phyloP scores from a whole-genome alignment of 139 green algal genomes.

The Dunaliella sp. region DNA sequence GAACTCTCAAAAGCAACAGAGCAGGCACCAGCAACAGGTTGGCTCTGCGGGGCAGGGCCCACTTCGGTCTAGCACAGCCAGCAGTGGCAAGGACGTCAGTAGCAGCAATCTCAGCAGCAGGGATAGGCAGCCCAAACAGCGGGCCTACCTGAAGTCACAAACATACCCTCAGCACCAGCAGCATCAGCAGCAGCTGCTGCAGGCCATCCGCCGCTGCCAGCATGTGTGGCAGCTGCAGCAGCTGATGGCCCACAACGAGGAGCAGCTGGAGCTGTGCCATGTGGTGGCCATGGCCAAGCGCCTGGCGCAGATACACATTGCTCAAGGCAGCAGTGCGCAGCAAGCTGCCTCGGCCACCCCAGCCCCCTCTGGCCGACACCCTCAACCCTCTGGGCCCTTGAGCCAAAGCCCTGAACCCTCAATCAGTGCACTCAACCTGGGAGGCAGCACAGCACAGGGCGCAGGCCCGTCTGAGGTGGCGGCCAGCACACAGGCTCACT shows the following conservation, averaged over 20 bases:
- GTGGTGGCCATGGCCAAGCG: slow-evolving; percentile 7
- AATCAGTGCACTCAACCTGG: too few species aligned
- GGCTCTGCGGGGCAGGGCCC: too few species aligned
- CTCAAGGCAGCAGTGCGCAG: not conserved
- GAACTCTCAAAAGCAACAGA: too few species aligned
- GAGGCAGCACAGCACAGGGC: not conserved
- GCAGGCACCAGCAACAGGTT: too few species aligned
- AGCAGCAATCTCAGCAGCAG: too few species aligned
- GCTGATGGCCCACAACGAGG: not conserved
- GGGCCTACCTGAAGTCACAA: too few species aligned
- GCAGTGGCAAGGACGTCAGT: too few species aligned
- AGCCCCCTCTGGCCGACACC: too few species aligned
- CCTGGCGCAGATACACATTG: not conserved
- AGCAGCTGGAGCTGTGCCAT: not conserved
- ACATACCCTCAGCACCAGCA: not conserved
- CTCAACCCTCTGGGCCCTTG: not conserved
- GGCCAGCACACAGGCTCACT: not conserved
- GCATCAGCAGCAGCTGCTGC: not conserved
- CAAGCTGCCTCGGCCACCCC: not conserved
- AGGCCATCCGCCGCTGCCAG: not conserved
- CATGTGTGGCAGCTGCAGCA: not conserved
- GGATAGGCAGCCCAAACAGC: too few species aligned
- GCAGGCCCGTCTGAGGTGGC: too few species aligned
- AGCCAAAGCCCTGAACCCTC: not conserved
- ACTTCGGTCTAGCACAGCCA: too few species aligned